A percentile compares a stretch with the other conserved stretches of the same genome.
Evolutionary conservation across 805 yeast genomes (phyloP).

Genomic region (Lachancea cidri): DNA sequence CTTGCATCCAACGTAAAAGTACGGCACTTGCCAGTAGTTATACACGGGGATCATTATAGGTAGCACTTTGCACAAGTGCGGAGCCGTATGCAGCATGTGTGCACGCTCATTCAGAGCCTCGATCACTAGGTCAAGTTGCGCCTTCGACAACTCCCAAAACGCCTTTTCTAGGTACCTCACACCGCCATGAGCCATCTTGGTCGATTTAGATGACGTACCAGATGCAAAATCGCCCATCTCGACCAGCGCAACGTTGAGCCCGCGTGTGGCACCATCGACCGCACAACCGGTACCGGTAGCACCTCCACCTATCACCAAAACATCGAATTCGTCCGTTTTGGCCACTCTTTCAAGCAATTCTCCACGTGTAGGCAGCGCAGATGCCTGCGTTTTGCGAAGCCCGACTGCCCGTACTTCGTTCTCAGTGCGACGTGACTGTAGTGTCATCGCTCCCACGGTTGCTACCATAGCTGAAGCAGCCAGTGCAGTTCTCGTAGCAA

Average conservation of each 20-base stretch:
- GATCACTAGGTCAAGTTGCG: constrained; percentile 80
- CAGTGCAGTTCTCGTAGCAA: neutral
- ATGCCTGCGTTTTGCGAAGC: constrained; percentile 3
- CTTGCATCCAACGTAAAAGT: constrained; percentile 86
- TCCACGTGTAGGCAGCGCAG: constrained; percentile 43
- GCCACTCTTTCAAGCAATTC: constrained; percentile 45
- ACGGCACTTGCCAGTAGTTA: constrained; percentile 93
- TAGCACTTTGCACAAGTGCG: constrained; percentile 77
- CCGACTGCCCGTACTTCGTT: constrained; percentile 5
- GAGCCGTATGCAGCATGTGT: constrained; percentile 83
- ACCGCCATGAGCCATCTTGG: constrained; percentile 97
- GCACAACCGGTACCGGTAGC: constrained; percentile 95
- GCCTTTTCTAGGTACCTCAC: constrained; percentile 94
- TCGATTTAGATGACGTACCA: constrained; percentile 90
- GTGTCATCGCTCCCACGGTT: constrained; percentile 7
- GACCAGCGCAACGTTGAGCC: constrained; percentile 79
- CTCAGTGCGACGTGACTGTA: constrained; percentile 3
- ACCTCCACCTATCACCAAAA: constrained; percentile 92
- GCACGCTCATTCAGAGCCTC: constrained; percentile 87
- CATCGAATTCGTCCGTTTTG: constrained; percentile 57
- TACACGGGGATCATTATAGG: constrained; percentile 97
- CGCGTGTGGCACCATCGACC: constrained; percentile 84
- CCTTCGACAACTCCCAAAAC: constrained; percentile 84
- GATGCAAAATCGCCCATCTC: constrained; percentile 88
- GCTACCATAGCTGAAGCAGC: constrained; percentile 6